phyloP scores from a whole-genome alignment of 345 rosid genomes.

The Kernera saxatilis region DNA sequence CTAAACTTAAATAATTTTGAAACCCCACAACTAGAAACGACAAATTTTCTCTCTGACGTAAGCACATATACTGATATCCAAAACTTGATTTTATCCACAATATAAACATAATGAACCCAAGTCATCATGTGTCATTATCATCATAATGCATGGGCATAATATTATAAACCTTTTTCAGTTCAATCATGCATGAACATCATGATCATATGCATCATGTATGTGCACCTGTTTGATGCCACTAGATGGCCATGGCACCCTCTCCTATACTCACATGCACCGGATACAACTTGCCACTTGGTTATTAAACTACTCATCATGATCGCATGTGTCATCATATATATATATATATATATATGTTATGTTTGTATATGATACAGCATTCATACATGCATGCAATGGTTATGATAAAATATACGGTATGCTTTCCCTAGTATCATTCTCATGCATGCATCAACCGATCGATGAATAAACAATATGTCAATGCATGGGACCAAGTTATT shows the following conservation, averaged over 20 bases:
- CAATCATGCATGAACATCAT: constrained; percentile 3
- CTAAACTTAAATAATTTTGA: constrained; percentile 44
- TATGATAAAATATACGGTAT: background rate
- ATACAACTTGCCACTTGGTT: background rate
- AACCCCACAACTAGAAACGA: constrained; percentile 44
- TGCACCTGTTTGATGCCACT: background rate
- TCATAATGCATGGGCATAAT: constrained; percentile 15
- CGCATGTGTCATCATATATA: constrained; percentile 10
- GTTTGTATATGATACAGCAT: background rate
- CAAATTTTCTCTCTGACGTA: constrained; percentile 39
- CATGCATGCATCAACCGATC: background rate
- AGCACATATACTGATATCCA: constrained; percentile 38
- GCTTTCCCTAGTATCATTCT: background rate
- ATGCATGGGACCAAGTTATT: background rate
- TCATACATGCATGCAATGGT: background rate
- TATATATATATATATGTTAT: constrained; percentile 4
- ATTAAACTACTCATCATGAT: background rate
- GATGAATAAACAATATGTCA: background rate
- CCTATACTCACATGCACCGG: background rate
- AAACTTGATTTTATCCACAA: constrained; percentile 51
- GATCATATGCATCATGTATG: background rate
- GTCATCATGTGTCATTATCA: constrained; percentile 15
- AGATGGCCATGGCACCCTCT: constrained; percentile 23
- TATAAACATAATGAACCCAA: background rate
- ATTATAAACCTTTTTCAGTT: background rate